These are phyloP conservation scores for Phlegmacium glaucopus DNA, from an alignment of 768 basidiomycete genomes.

Conservation along the genomic window DNA sequence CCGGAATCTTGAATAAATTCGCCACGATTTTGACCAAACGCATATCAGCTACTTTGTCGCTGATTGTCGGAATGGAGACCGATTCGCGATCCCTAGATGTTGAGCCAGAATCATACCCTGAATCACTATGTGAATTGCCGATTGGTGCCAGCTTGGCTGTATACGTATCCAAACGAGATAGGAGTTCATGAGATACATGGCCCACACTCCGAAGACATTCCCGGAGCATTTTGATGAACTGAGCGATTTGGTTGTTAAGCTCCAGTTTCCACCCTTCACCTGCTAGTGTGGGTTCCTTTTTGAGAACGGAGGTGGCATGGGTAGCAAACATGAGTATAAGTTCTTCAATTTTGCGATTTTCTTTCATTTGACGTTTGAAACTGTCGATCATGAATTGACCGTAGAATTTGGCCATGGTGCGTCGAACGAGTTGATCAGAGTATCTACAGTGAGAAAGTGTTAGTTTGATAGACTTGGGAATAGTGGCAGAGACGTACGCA, in stretches of 20 bases:
- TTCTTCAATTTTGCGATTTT: slow-evolving; percentile 96
- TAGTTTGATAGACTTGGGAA: not conserved
- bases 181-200: slow-evolving; percentile 82
- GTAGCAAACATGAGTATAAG: slow-evolving; percentile 96
- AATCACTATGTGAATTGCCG: slow-evolving; percentile 43
- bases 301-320: slow-evolving; percentile 80
- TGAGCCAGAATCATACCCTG: slow-evolving; percentile 65
- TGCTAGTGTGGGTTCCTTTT: slow-evolving; percentile 81
- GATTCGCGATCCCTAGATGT: slow-evolving; percentile 58
- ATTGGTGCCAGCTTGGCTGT: slow-evolving; percentile 73
- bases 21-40: slow-evolving; percentile 67
- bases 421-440: slow-evolving; percentile 84
- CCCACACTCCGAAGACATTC: slow-evolving; percentile 72
- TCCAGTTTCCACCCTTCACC: slow-evolving; percentile 92
- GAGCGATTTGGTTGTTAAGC: slow-evolving; percentile 87
- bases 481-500: slow-evolving; percentile 51
- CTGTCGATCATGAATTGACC: slow-evolving; percentile 81
- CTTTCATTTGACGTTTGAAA: slow-evolving; percentile 89
- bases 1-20: slow-evolving; percentile 70
- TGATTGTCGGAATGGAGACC: slow-evolving; percentile 32
- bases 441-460: slow-evolving; percentile 47
- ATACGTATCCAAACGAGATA: slow-evolving; percentile 80
- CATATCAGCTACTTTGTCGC: slow-evolving; percentile 68
- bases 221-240: slow-evolving; percentile 82
- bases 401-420: slow-evolving; percentile 92